Percentiles rank a stretch among this genome's conserved stretches.
These are phyloP conservation scores for Serendipita sp. DNA, from an alignment of 768 basidiomycete genomes.

Conservation along the genomic window DNA sequence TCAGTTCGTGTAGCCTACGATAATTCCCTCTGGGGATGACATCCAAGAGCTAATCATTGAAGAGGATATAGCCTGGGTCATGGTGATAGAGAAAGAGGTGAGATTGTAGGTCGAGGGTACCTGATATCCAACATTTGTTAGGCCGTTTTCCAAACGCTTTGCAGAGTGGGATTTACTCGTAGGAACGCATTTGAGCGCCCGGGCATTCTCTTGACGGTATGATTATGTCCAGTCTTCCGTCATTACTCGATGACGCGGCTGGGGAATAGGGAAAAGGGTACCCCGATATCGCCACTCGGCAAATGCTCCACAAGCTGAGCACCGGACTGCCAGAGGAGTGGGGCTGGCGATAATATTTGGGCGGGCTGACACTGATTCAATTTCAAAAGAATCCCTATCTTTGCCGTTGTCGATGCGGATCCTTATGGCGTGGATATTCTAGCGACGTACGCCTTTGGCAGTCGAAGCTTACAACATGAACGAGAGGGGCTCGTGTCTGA, in stretches of 20 bases:
- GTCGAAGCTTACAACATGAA: constrained; percentile 54
- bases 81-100: constrained; percentile 92
- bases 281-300: constrained; percentile 82
- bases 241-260: background rate
- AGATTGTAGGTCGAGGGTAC: constrained; percentile 8
- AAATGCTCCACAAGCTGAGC: constrained; percentile 60
- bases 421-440: constrained; percentile 87
- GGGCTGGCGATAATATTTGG: background rate
- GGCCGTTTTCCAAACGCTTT: constrained; percentile 91
- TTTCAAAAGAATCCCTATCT: constrained; percentile 49
- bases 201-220: constrained; percentile 68
- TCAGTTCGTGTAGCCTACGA: constrained; percentile 34
- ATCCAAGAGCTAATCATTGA: constrained; percentile 45
- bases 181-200: constrained; percentile 36
- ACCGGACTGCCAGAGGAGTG: constrained; percentile 35
- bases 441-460: constrained; percentile 75
- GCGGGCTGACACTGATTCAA: background rate
- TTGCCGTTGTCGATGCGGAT: constrained; percentile 78
- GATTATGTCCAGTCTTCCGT: constrained; percentile 1
- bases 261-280: constrained; percentile 78
- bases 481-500: constrained; percentile 46
- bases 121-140: constrained; percentile 18
- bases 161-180: constrained; percentile 36
- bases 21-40: constrained; percentile 66
- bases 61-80: constrained; percentile 51